Evolutionary conservation across 176 grass and related monocot species (phyloP).

Genomic region (Bonia amplexicaulis): DNA sequence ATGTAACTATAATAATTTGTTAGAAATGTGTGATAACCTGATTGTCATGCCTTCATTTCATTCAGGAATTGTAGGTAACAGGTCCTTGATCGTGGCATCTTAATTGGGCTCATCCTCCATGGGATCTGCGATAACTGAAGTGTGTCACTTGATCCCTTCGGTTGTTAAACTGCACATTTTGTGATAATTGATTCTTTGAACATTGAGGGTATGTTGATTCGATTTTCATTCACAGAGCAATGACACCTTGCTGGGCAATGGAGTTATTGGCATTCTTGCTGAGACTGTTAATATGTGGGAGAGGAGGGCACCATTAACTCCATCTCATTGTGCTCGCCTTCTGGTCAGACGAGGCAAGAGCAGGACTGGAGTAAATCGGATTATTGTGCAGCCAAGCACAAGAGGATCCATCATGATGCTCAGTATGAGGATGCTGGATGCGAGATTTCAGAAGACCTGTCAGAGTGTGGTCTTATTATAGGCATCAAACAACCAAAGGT

Average conservation of each 20-base stretch:
- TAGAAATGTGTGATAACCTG: background rate
- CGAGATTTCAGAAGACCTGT: conserved; percentile 78
- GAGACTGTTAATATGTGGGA: conserved; percentile 95
- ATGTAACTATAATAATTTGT: background rate
- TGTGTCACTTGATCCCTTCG: background rate
- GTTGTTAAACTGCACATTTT: background rate
- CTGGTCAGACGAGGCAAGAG: conserved; percentile 59
- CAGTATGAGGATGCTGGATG: conserved; percentile 93
- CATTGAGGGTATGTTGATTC: background rate
- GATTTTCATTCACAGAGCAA: conserved; percentile 38
- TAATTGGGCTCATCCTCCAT: background rate
- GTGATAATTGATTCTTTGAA: background rate
- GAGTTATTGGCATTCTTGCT: conserved; percentile 71
- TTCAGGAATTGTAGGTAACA: background rate
- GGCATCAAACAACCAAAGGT: conserved; percentile 99
- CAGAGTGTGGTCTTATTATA: conserved; percentile 75
- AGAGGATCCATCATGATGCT: conserved; percentile 76
- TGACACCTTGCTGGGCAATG: conserved; percentile 73
- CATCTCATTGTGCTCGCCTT: conserved; percentile 80
- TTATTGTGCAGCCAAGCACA: conserved; percentile 88
- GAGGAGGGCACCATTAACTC: conserved; percentile 72
- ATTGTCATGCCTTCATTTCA: background rate
- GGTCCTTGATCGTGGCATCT: background rate
- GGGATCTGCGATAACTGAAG: conserved; percentile 28
- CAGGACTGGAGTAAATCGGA: conserved; percentile 52